Base-by-base conservation (phyloP, 805 yeast genomes). In the Yarrowia osloensis region DNA sequence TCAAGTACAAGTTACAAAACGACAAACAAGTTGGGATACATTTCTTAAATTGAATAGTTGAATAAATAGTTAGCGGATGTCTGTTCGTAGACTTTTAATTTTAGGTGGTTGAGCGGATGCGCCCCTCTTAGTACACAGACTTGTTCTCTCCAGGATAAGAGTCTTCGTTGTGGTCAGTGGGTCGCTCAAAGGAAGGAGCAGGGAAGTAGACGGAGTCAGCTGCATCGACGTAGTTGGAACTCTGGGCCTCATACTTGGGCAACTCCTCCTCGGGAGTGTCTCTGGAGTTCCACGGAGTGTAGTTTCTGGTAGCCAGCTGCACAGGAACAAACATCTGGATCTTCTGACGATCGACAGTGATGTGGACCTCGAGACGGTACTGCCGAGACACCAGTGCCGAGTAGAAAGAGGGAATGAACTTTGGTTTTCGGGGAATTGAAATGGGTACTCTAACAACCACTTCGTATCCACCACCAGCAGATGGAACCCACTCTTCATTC, bases 231-330 rank as follows among this genome's bases (percentile, higher is more conserved):
- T 31, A 44, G 33, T 11, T 31, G 26, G 54, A 17, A 24, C 44
- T 21, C 44, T 61, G 54, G n/a, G 54, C 54, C 54, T 61, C 66
- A 22, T 61, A 61, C 42, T 61, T 61, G 40, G 66, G 66, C 66
- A 61, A 22, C 42, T 61, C 66, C 44, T 61, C 66, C 33, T 17
- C 66, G 8, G 52, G 52, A 2, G 63, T 28, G 54, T 35, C 66
- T 29, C 54, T 21, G 2, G 52, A 44, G 54, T 44, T 61, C 66
- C 66, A 61, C 2, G 66, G 66, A 9, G 54, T 46, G 44, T 61
- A 61, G 54, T 61, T 42, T 22, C 66, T 42, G 33, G 66, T 61
- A 31, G 66, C 66, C 52, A 61, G 54, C 44, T 44, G 54, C 13
- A 61, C 66, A 31, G 66, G 66, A 33, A 61, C 54, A 22, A 61